Base-by-base conservation (phyloP, 305 asterid species). In the Plantago lanceolata region DNA sequence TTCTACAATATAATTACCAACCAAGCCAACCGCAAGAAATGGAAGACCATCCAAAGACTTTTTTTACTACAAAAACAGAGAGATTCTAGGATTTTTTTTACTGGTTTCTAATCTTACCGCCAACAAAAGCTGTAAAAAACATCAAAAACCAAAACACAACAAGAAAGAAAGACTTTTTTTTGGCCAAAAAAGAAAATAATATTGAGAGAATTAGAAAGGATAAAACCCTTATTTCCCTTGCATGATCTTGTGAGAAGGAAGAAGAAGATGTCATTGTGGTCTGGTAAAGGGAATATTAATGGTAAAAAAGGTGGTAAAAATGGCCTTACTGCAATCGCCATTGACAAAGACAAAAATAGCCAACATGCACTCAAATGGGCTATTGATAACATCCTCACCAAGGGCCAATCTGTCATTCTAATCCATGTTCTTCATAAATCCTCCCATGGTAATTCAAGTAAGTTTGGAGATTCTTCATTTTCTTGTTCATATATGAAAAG, bases 311-410 rank as follows among this genome's bases (percentile, higher is more conserved):
- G 62, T 26, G 82, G 79, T 15, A 77, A 82, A 31, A 84, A 77
- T 72, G 94, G 90, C 19, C 71, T 89, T 4, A 78, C 84, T 57
- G 96, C 95, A 2, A 85, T 89, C 14, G 95, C 95, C 59, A 77
- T 89, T 19, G 95, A 85, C 56, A 87, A 71, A 61, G 91, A 87
- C 52, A 89, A 84, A 79, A 76, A 80, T 24, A 89, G 97, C 78
- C 97, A 89, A 66, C 48, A 73, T 60, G 97, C 95, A 16, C 69
- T 89, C 19, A 75, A 73, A 76, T 89, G 96, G 96, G 79, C 88
- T 2, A 76, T 67, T 28, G 94, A 85, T 14, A 76, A 86, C 73
- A 81, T 87, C 66, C 65, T 81, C 59, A 20, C 69, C 61, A 82
- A 52, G 70, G 92, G 93, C 78, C 89, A 84, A 71, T 81, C 97